Percentiles rank a stretch among this genome's conserved stretches.
These are phyloP conservation scores for Hydrangea macrophylla DNA, from an alignment of 148 eudicot species.

Conservation along the genomic window DNA sequence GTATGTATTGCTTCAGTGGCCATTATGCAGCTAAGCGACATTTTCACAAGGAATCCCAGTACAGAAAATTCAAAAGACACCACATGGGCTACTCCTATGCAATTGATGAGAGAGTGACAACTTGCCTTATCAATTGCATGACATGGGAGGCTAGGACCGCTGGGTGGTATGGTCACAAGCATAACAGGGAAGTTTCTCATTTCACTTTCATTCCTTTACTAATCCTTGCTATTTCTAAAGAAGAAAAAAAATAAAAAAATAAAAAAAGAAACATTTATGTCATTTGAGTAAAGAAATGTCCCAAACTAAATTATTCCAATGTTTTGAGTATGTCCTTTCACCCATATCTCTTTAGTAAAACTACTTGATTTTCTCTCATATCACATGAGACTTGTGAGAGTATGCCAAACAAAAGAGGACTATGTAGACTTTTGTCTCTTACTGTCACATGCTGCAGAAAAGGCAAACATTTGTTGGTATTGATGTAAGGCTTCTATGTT, in stretches of 20 bases:
- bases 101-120: constrained; percentile 1
- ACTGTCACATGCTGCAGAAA: constrained; percentile 14
- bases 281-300: neutral
- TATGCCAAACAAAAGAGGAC: neutral
- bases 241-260: no score
- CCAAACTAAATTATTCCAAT: neutral
- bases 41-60: no score
- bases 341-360: neutral
- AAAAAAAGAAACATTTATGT: neutral
- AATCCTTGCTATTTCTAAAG: neutral
- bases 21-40: no score
- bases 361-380: neutral
- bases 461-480: neutral
- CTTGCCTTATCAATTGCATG: neutral
- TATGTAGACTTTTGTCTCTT: neutral
- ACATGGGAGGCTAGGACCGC: neutral
- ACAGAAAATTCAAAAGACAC: neutral
- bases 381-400: constrained; percentile 9
- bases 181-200: neutral
- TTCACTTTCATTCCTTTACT: neutral
- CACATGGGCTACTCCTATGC: neutral
- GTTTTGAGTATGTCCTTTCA: no score
- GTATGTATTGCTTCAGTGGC: no score
- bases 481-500: neutral
- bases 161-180: constrained; percentile 4